Evolutionary conservation across 495 filamentous ascomycete species (phyloP), one percentile per base, ranked within the genome.

Genomic region (Penicillium turbatum): DNA sequence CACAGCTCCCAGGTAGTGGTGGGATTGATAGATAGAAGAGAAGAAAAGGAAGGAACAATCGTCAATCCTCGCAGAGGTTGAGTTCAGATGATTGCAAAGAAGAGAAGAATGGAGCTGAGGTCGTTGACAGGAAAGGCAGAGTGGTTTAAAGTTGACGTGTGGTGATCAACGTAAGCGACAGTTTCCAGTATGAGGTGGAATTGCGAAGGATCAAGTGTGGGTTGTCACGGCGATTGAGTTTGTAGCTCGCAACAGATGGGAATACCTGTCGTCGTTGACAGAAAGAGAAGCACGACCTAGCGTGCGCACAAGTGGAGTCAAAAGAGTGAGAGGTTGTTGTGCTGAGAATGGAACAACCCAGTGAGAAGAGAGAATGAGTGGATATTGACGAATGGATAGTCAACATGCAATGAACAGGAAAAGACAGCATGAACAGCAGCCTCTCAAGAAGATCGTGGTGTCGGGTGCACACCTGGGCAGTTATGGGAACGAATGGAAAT

Each of bases 21-120:
- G 41, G 24, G 21, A 52, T 34, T 10, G 13, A 24, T 39, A 40
- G 30, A 31, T 16, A 38, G 30, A 34, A 26, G 13, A 38, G 12
- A 10, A 11, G 12, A 39, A 16, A 31, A 51, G 8, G 26, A 35
- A 34, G 10, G 24, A 47, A 26, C 29, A 45, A 38, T 44, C 15
- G 50, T 43, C 17, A 38, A 51, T 64, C 53, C 55, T 61, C 63
- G 37, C 57, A 59, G 53, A 64, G 53, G 61, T 53, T 54, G 39
- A 59, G 61, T 53, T 41, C 50, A 21, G 8, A 37, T n/a, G 48
- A 53, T 39, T 16, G 27, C 36, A 16, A 42, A 29, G 27, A 53
- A 54, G 17, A 41, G 50, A 54, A 27, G 3, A 9, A 21, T 24
- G n/a, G 46, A 19, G 30, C 30, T 10, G 5, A 27, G n/a, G 15